Evolutionary conservation across 2,329 filamentous ascomycete genomes (phyloP), one percentile per base, ranked within the genome.

Genomic region (Sporothrix sp.): DNA sequence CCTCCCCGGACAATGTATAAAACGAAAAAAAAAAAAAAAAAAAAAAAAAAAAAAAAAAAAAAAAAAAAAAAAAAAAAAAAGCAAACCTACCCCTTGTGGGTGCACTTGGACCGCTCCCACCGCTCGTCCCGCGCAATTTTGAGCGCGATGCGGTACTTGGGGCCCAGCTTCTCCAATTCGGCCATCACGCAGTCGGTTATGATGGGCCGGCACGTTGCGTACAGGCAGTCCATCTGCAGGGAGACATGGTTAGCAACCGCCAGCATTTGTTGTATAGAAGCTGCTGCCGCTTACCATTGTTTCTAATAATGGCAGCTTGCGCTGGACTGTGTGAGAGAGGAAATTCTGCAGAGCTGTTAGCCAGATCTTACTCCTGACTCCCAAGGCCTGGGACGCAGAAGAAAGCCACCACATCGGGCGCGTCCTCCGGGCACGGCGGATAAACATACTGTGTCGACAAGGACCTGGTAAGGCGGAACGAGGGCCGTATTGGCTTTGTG

Each of bases 221-320:
- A 95, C 4, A 98, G 76, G 49, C 87, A 85, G 66, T 96, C 89
- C 87, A 96, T 95, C 73, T 90, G 78, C 2, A 79, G 9, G 78
- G 2, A 79, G 9, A 32, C 3, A 3, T 1, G 14, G 38, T 43
- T 14, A 40, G 48, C 20, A 14, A 2, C 5, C 18, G 1, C 1
- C 18, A 33, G 3, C 8, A 11, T 25, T 18, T 7, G 14, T 10
- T 35, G 28, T 16, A 9, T 27, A 7, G 23, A 13, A 18, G 30
- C 11, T 28, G 59, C 84, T 77, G 18, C 78, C 87, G 87, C 69
- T 1, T 23, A 58, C 56, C 58, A 96, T 87, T 3, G 84, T 82
- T 54, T 91, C 84, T 18, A 95, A 76, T 11, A 97, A 72, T 30
- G 90, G 87, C 18, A 97, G 79, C 70, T 98, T 97, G 58, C 55